Evolutionary conservation across 2,329 filamentous ascomycete genomes (phyloP).

Genomic region (Dendrostoma leiphaemia): DNA sequence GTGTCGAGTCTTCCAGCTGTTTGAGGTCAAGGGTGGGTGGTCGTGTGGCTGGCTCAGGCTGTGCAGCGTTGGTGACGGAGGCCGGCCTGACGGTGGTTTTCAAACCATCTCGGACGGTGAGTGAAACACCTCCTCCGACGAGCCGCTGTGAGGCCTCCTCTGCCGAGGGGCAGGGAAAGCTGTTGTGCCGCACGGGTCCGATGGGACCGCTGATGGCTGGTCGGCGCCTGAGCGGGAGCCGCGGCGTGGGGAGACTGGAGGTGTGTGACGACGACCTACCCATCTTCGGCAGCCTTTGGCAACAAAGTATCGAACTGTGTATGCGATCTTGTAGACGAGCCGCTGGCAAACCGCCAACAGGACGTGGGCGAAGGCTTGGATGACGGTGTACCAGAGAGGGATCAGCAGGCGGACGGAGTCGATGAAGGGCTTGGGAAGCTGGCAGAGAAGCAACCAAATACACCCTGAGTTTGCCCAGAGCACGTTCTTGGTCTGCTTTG

Average conservation of each 20-base stretch:
- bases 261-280: conserved; percentile 2
- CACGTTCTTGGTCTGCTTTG: conserved; percentile 4
- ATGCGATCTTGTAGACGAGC: background rate
- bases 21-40: background rate
- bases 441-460: conserved; percentile 11
- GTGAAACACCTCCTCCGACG: background rate
- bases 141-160: background rate
- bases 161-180: background rate
- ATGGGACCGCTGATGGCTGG: conserved; percentile 17
- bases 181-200: conserved; percentile 13
- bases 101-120: background rate
- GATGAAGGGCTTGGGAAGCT: conserved; percentile 12
- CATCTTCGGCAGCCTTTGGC: background rate
- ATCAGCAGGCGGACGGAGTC: conserved; percentile 6
- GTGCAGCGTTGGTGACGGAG: background rate
- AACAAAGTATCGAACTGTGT: background rate
- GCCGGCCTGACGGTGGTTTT: background rate
- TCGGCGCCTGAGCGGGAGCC: conserved; percentile 12
- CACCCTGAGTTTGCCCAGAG: conserved; percentile 7
- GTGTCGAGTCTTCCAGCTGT: background rate
- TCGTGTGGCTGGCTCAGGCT: background rate
- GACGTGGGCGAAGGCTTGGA: conserved; percentile 10
- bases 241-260: conserved; percentile 17
- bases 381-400: conserved; percentile 8
- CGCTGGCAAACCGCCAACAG: background rate